Percentiles rank a stretch among this genome's conserved stretches.
Evolutionary conservation across 345 rosid genomes (phyloP).

Genomic region (Kernera saxatilis): DNA sequence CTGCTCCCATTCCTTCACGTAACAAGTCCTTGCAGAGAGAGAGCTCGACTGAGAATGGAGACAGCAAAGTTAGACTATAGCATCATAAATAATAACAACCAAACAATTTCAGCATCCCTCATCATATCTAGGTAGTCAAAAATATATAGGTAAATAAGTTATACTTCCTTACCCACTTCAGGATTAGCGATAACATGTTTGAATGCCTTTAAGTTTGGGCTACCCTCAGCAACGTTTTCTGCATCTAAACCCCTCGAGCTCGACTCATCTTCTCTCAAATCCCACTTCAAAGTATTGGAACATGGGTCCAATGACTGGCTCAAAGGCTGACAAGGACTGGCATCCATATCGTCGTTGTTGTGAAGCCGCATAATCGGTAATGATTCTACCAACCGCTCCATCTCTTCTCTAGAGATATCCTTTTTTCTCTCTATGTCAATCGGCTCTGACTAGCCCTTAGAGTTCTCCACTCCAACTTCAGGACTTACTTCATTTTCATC

Average conservation of each 20-base stretch:
- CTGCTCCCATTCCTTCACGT: slow-evolving; percentile 54
- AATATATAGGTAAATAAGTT: background rate
- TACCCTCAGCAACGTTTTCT: slow-evolving; percentile 27
- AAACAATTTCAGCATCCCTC: background rate
- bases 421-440: slow-evolving; percentile 40
- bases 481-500: slow-evolving; percentile 19
- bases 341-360: slow-evolving; percentile 26
- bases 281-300: slow-evolving; percentile 36
- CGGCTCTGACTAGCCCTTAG: slow-evolving; percentile 38
- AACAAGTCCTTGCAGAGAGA: slow-evolving; percentile 67
- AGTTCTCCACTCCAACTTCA: slow-evolving; percentile 29
- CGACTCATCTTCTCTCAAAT: slow-evolving; percentile 32
- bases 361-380: slow-evolving; percentile 54
- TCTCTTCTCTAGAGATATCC: slow-evolving; percentile 26
- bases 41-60: slow-evolving; percentile 45
- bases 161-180: slow-evolving; percentile 51
- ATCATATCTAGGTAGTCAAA: background rate
- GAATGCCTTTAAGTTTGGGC: slow-evolving; percentile 32
- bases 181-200: slow-evolving; percentile 37
- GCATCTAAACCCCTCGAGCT: slow-evolving; percentile 29
- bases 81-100: background rate
- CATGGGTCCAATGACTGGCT: slow-evolving; percentile 59
- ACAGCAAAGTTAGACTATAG: background rate
- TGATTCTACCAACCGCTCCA: slow-evolving; percentile 47
- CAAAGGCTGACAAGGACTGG: slow-evolving; percentile 33